phyloP scores from a whole-genome alignment of 2,329 filamentous ascomycete genomes.

The Aureobasidium leucospermi region DNA sequence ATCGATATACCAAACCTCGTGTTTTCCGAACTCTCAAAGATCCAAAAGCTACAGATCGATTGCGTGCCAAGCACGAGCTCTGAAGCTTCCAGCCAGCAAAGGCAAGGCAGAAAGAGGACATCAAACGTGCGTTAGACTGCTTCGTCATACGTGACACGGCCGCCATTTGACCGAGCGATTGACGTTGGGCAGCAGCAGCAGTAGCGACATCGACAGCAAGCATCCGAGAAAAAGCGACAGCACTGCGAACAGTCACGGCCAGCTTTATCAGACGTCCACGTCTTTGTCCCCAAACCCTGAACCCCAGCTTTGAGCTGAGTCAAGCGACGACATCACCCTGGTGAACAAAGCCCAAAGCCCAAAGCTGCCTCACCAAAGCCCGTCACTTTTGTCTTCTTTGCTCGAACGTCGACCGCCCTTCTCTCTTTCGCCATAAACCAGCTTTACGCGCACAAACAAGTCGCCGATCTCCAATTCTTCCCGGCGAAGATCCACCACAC shows the following conservation, averaged over 20 bases:
- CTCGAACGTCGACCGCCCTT: not conserved
- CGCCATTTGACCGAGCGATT: constrained; percentile 6
- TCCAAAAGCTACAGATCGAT: not conserved
- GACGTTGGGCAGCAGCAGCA: constrained; percentile 11
- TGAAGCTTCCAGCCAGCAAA: not conserved
- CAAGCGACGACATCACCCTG: constrained; percentile 11
- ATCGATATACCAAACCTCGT: not conserved
- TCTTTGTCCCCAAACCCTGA: constrained; percentile 1
- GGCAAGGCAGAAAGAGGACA: not conserved
- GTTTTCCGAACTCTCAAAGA: not conserved
- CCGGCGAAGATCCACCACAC: not conserved
- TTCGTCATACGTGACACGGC: constrained; percentile 14
- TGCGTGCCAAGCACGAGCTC: constrained; percentile 5
- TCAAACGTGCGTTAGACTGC: constrained; percentile 12
- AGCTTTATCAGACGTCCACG: not conserved
- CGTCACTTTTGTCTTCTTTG: not conserved
- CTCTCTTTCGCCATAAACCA: not conserved
- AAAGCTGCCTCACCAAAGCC: not conserved
- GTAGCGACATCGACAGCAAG: not conserved
- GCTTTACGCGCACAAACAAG: not conserved
- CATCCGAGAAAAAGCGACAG: not conserved
- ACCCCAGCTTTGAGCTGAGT: constrained; percentile 6
- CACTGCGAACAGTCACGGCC: not conserved
- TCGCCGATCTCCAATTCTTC: not conserved
- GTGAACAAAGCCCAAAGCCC: constrained; percentile 4